Percentiles rank a stretch among this genome's conserved stretches.
Conservation (phyloP, 257 asterid species). For the Fraxinus excelsior region DNA sequence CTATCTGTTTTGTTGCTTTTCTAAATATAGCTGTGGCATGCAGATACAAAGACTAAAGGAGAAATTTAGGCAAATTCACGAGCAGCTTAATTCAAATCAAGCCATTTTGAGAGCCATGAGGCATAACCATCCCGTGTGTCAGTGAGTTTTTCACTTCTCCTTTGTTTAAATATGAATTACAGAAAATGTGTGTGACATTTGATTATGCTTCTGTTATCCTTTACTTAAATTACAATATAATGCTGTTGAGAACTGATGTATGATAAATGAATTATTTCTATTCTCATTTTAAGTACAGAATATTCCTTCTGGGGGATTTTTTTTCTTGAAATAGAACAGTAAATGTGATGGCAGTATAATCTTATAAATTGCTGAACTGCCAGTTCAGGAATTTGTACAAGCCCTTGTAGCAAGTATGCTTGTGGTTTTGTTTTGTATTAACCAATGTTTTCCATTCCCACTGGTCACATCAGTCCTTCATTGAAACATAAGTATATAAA, state of each 20-base stretch:
- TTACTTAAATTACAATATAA: neutral
- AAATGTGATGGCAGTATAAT: neutral
- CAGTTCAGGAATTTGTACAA: neutral
- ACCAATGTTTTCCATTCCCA: neutral
- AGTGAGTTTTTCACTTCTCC: neutral
- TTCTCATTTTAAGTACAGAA: slow-evolving; percentile 1
- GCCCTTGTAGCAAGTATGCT: neutral
- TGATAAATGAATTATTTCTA: slow-evolving; percentile 2
- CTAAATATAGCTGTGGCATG: slow-evolving; percentile 22
- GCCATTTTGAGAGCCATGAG: slow-evolving; percentile 27
- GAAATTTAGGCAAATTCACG: slow-evolving; percentile 77
- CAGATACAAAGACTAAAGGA: slow-evolving; percentile 86
- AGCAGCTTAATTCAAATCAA: slow-evolving; percentile 59
- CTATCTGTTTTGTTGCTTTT: slow-evolving; percentile 1
- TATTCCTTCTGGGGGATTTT: neutral
- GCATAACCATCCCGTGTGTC: slow-evolving; percentile 8
- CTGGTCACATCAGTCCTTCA: neutral
- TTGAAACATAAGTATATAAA: neutral
- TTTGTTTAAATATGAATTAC: slow-evolving; percentile 5
- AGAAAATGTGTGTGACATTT: neutral
- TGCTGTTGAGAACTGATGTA: slow-evolving; percentile 11
- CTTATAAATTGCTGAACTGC: neutral
- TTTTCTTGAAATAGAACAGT: neutral
- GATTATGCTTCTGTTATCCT: neutral
- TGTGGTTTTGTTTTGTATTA: neutral